These are phyloP conservation scores for Pleurotus tuber-regium DNA, from an alignment of 768 basidiomycete species.

Conservation along the genomic window DNA sequence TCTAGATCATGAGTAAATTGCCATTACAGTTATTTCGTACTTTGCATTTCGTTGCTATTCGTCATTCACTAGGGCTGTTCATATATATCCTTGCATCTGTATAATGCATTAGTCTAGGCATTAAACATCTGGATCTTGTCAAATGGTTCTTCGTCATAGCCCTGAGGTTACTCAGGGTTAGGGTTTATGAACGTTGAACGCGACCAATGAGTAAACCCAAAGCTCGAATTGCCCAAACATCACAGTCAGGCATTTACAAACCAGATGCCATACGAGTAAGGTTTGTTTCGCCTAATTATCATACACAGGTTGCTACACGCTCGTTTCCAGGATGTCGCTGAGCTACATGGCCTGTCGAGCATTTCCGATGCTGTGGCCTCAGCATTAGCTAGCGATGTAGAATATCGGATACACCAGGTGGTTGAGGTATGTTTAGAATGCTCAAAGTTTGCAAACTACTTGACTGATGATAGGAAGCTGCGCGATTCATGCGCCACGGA, in stretches of 20 bases:
- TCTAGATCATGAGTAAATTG: constrained; percentile 38
- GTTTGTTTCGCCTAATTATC: constrained; percentile 5
- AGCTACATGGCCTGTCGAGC: constrained; percentile 73
- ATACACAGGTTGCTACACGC: constrained; percentile 2
- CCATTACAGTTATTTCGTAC: not conserved
- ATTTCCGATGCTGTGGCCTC: constrained; percentile 79
- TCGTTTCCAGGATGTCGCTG: constrained; percentile 77
- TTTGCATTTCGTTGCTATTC: not conserved
- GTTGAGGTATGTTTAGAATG: constrained; percentile 61
- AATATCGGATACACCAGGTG: constrained; percentile 94
- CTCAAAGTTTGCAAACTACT: not conserved
- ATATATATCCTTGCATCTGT: constrained; percentile 11
- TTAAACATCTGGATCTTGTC: constrained; percentile 3
- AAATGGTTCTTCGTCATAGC: too few relatives aligned
- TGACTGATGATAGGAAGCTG: constrained; percentile 68
- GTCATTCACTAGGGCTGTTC: constrained; percentile 5
- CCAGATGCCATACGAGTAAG: constrained; percentile 61
- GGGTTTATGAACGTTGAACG: not conserved
- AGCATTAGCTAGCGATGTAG: constrained; percentile 91
- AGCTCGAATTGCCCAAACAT: constrained; percentile 40
- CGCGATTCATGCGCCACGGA: constrained; percentile 95
- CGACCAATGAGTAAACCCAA: constrained; percentile 44
- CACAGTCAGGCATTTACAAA: constrained; percentile 62
- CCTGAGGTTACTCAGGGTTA: constrained; percentile 1
- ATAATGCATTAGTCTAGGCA: constrained; percentile 3